phyloP scores from a whole-genome alignment of 2,329 filamentous ascomycete genomes.

The Emmonsiellopsis sp. region DNA sequence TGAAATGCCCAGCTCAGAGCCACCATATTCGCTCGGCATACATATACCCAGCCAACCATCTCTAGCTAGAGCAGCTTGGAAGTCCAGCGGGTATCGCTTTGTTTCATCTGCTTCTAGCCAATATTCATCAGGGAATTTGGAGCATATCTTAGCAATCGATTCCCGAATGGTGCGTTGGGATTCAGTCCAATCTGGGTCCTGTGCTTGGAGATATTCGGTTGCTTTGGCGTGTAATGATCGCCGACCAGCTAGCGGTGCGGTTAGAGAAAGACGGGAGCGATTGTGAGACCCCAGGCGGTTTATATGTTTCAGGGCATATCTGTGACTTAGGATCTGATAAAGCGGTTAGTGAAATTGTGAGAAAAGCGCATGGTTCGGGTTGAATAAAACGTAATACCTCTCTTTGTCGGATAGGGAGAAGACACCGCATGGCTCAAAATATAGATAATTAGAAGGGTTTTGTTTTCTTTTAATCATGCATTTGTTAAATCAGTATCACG shows the following conservation, averaged over 20 bases:
- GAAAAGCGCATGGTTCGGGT: too few species aligned
- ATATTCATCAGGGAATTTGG: constrained; percentile 34
- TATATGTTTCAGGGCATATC: too few species aligned
- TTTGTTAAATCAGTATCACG: too few species aligned
- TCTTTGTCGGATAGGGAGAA: too few species aligned
- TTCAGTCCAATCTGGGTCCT: constrained; percentile 30
- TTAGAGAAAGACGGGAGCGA: too few species aligned
- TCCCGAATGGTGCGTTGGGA: constrained; percentile 35
- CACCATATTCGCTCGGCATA: constrained; percentile 35
- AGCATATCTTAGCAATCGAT: constrained; percentile 36
- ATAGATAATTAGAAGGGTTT: too few species aligned
- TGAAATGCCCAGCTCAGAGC: constrained; percentile 33
- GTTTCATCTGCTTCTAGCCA: constrained; percentile 32
- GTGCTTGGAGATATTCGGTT: constrained; percentile 18
- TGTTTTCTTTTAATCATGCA: too few species aligned
- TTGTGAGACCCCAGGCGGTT: too few species aligned
- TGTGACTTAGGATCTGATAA: too few species aligned
- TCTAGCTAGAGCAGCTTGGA: constrained; percentile 31
- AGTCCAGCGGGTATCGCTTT: constrained; percentile 32
- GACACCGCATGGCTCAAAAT: too few species aligned
- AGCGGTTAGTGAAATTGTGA: too few species aligned
- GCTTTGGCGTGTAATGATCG: constrained; percentile 13
- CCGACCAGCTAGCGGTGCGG: not conserved
- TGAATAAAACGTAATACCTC: too few species aligned
- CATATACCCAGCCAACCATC: constrained; percentile 40